Evolutionary conservation across 331 rosid species (phyloP), one percentile per base, ranked within the genome.

Genomic region (Phaseolus coccineus): DNA sequence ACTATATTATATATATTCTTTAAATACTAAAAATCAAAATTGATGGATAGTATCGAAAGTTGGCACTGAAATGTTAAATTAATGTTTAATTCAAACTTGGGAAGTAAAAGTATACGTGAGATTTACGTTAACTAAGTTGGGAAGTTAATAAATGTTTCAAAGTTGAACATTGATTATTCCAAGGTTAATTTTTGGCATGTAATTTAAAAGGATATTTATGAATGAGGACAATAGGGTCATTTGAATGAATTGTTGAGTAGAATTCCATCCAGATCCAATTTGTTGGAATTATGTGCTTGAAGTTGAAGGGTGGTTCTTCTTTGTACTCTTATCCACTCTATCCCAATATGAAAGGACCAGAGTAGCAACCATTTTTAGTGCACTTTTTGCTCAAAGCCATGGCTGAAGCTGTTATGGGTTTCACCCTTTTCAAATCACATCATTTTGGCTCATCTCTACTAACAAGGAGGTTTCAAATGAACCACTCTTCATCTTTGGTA

Each of bases 321-420:
- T 78, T 80, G 80, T 19, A 71, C 77, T 83, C 97, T 92, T 91
- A 94, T 94, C 97, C 92, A 82, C 84, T 78, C 81, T 84, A 82
- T 77, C 86, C 77, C 77, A 47, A 44, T 74, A 76, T 82, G 72
- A 40, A 79, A 46, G 74, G 48, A 33, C 69, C 81, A 74, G 64
- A 71, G 44, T 56, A 51, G 39, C 57, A 67, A 22, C 61, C 52
- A 74, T 44, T 62, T 59, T 22, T 40, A 39, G 3, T 42, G 52
- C 51, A 39, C 69, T 55, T 64, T 48, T 69, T 46, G 10, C 47
- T 74, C 84, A 62, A 84, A 77, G 52, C 66, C 59, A 95, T 95
- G 97, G 96, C 91, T 2, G 91, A 88, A 86, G 89, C 96, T 66
- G 77, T 90, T 71, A 81, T 84, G 81, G 89, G 94, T 68, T 89